Evolutionary conservation across 2,329 filamentous ascomycete genomes (phyloP).

Genomic region (Pseudogymnoascus sp.): DNA sequence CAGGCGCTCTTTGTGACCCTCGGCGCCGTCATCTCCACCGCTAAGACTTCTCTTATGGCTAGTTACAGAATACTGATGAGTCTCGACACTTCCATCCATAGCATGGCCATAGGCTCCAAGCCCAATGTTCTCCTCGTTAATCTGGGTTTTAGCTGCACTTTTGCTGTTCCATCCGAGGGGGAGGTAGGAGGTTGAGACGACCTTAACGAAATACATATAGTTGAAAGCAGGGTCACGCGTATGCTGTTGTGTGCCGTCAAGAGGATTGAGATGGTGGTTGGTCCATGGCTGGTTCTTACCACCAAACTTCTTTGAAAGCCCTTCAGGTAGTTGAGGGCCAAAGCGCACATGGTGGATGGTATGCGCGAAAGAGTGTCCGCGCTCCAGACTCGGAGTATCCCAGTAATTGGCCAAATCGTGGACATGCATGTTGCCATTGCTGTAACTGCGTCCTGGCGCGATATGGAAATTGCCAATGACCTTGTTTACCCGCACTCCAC

Average conservation of each 20-base stretch:
- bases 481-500: conserved; percentile 91
- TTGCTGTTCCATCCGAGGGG: conserved; percentile 80
- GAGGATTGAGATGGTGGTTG: conserved; percentile 85
- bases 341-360: conserved; percentile 84
- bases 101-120: conserved; percentile 63
- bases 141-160: conserved; percentile 33
- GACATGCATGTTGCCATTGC: conserved; percentile 92
- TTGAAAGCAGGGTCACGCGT: conserved; percentile 83
- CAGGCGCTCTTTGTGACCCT: conserved; percentile 85
- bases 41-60: conserved; percentile 85
- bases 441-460: conserved; percentile 92
- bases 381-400: conserved; percentile 55
- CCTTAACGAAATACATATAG: conserved; percentile 99
- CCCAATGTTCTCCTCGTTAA: conserved; percentile 47
- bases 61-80: conserved; percentile 96
- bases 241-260: conserved; percentile 71
- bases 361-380: conserved; percentile 82
- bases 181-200: conserved; percentile 91
- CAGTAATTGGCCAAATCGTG: conserved; percentile 97
- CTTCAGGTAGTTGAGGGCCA: conserved; percentile 79
- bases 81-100: conserved; percentile 78
- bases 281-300: conserved; percentile 60
- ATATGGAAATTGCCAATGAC: conserved; percentile 98
- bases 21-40: conserved; percentile 76
- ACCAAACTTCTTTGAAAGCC: conserved; percentile 55